These are phyloP conservation scores for Irpex sp. DNA, from an alignment of 1,284 basidiomycete species.

Conservation along the genomic window DNA sequence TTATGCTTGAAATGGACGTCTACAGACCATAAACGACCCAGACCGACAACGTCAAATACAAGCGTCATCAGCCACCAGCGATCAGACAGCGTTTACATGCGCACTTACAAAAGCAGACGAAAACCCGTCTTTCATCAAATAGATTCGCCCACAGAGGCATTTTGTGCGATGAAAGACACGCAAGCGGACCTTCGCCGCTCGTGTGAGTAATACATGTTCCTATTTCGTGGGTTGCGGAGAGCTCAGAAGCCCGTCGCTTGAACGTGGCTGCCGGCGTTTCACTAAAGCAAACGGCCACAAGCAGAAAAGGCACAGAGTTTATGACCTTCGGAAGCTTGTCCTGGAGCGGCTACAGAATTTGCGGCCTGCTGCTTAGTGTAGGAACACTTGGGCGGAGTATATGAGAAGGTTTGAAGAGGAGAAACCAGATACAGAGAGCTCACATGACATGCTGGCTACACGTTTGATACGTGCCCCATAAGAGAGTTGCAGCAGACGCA, in stretches of 20 bases:
- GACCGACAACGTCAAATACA: not conserved
- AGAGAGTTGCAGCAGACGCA: too few relatives aligned
- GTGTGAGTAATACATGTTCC: not conserved
- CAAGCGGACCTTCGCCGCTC: not conserved
- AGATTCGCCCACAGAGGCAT: too few relatives aligned
- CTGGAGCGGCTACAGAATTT: not conserved
- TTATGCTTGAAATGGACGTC: not conserved
- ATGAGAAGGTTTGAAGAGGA: not conserved
- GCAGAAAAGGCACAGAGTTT: not conserved
- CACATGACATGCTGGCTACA: not conserved
- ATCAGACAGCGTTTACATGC: not conserved
- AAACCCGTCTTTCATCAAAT: not conserved
- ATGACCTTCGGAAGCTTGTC: not conserved
- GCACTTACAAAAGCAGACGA: not conserved
- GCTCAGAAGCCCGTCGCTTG: not conserved
- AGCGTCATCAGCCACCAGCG: not conserved
- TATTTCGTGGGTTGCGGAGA: not conserved
- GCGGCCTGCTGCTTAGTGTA: too few relatives aligned
- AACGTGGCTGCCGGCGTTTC: not conserved
- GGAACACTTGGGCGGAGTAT: not conserved
- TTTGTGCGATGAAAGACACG: not conserved
- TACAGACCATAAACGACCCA: not conserved
- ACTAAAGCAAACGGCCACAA: too few relatives aligned
- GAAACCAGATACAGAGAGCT: not conserved
- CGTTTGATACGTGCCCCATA: not conserved